Conservation (phyloP, 768 basidiomycete species). For the Lentinula edodes region DNA sequence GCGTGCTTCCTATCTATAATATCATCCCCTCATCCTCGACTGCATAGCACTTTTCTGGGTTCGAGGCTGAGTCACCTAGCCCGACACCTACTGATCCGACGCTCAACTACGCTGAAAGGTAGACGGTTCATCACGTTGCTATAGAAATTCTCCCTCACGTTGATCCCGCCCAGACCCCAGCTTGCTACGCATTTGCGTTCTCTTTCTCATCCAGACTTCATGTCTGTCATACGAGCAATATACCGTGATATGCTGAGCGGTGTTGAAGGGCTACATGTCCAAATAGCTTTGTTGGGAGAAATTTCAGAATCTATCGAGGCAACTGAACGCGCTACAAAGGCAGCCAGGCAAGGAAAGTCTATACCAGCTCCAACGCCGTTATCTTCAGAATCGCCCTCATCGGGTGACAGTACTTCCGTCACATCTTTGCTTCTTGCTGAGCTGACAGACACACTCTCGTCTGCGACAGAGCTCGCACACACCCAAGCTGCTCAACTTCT, state of each 20-base stretch:
- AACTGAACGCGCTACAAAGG: slow-evolving; percentile 5
- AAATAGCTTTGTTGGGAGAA: slow-evolving; percentile 52
- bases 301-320: slow-evolving; percentile 46
- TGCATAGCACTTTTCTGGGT: slow-evolving; percentile 53
- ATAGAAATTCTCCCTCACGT: background rate
- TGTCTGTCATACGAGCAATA: slow-evolving; percentile 52
- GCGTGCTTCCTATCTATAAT: slow-evolving; percentile 5
- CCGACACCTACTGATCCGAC: slow-evolving; percentile 16
- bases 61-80: slow-evolving; percentile 43
- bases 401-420: background rate
- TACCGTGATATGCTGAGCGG: slow-evolving; percentile 59
- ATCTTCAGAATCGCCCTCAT: background rate
- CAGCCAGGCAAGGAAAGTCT: background rate
- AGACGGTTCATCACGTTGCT: background rate
- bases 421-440: slow-evolving; percentile 51
- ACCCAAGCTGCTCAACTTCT: slow-evolving; percentile 78
- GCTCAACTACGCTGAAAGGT: slow-evolving; percentile 9
- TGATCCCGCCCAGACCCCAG: slow-evolving; percentile 5
- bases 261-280: slow-evolving; percentile 62
- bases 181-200: slow-evolving; percentile 54
- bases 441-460: slow-evolving; percentile 68
- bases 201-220: slow-evolving; percentile 67
- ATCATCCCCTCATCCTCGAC: background rate
- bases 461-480: slow-evolving; percentile 83
- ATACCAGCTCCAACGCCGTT: background rate